These are phyloP conservation scores for Arthrinium phaeospermum DNA, from an alignment of 2,329 filamentous ascomycete species.

Conservation along the genomic window DNA sequence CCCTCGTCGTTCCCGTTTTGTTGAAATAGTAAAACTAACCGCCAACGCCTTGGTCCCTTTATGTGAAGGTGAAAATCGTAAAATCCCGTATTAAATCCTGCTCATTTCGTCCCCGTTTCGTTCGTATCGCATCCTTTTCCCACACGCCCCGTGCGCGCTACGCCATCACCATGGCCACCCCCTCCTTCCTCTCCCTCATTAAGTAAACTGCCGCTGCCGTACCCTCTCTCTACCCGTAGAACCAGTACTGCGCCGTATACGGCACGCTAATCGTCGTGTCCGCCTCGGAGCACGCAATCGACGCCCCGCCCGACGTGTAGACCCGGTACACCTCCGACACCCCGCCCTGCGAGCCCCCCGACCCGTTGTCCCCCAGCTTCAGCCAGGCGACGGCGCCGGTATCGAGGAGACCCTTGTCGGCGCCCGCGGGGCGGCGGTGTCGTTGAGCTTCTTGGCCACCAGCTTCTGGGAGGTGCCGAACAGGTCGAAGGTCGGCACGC, in stretches of 20 bases:
- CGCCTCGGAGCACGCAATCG: constrained; percentile 47
- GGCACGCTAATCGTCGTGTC: constrained; percentile 56
- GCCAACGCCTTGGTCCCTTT: not conserved
- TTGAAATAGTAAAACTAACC: not conserved
- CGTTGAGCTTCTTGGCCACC: constrained; percentile 54
- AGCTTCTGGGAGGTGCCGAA: constrained; percentile 47
- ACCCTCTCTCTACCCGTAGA: constrained; percentile 47
- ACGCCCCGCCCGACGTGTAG: constrained; percentile 56
- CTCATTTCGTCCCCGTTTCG: not conserved
- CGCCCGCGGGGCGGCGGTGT: constrained; percentile 57
- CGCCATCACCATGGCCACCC: too few relatives aligned
- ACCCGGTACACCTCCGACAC: constrained; percentile 59
- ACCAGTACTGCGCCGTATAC: constrained; percentile 65
- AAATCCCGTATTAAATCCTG: not conserved
- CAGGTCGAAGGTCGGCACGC: constrained; percentile 66
- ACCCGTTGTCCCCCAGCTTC: constrained; percentile 49
- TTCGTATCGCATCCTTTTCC: not conserved
- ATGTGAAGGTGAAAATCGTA: not conserved
- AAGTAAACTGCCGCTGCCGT: not conserved
- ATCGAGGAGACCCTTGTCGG: constrained; percentile 51
- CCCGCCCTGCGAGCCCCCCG: constrained; percentile 42
- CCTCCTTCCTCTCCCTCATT: too few relatives aligned
- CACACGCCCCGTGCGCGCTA: not conserved
- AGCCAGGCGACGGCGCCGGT: constrained; percentile 64
- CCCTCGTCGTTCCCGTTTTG: not conserved